Evolutionary conservation across 306 rosid genomes (phyloP).

Genomic region (Coriaria nepalensis): DNA sequence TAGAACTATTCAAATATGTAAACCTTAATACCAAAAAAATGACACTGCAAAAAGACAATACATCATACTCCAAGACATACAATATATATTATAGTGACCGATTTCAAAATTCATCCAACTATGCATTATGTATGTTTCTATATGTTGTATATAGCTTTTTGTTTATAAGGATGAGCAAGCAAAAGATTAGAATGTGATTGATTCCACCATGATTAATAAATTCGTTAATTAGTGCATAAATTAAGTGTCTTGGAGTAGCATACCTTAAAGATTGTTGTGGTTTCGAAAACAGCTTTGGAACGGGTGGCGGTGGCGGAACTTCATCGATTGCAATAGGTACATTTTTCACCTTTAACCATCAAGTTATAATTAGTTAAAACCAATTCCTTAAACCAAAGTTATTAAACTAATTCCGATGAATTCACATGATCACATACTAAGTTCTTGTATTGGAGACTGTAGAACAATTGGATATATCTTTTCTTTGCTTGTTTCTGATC

Average conservation of each 20-base stretch:
- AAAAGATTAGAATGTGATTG: too few relatives aligned
- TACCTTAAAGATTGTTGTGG: slow-evolving; percentile 30
- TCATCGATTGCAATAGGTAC: slow-evolving; percentile 45
- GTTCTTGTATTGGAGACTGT: slow-evolving; percentile 52
- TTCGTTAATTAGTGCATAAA: too few relatives aligned
- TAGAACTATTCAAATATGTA: too few relatives aligned
- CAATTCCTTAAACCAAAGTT: background rate
- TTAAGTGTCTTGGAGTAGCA: slow-evolving; percentile 11
- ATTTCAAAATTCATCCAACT: too few relatives aligned
- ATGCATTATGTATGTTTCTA: too few relatives aligned
- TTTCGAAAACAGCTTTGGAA: slow-evolving; percentile 20
- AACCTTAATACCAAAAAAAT: too few relatives aligned
- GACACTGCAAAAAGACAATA: too few relatives aligned
- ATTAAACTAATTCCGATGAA: slow-evolving; percentile 3
- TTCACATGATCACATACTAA: slow-evolving; percentile 28
- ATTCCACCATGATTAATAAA: too few relatives aligned
- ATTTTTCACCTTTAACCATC: slow-evolving; percentile 43
- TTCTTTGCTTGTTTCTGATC: slow-evolving; percentile 73
- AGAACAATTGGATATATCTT: slow-evolving; percentile 79
- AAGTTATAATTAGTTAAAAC: background rate
- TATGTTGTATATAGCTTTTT: too few relatives aligned
- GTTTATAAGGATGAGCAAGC: too few relatives aligned
- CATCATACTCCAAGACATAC: too few relatives aligned
- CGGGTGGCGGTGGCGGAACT: slow-evolving; percentile 17
- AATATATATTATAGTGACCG: too few relatives aligned